Percentiles rank a stretch among this genome's conserved stretches.
phyloP scores from a whole-genome alignment of 208 protist genomes.

The Phytomonas sp. region DNA sequence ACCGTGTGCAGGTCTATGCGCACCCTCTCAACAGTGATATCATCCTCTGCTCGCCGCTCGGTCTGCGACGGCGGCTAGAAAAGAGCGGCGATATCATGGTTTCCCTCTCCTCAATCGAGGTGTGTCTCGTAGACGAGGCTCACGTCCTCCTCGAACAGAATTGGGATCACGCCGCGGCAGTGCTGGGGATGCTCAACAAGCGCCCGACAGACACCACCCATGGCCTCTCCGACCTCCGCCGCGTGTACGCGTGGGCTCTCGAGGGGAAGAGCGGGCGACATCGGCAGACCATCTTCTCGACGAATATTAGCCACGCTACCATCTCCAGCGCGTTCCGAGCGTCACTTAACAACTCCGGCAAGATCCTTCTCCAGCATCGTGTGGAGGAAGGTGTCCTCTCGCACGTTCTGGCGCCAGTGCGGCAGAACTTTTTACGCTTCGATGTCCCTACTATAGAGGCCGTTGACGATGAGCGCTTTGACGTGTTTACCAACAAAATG shows the following conservation, averaged over 20 bases:
- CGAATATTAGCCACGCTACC: conserved; percentile 65
- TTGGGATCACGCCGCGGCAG: conserved; percentile 88
- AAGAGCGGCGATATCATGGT: conserved; percentile 67
- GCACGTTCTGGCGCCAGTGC: conserved; percentile 57
- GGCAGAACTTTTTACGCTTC: conserved; percentile 91
- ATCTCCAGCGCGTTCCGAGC: conserved; percentile 85
- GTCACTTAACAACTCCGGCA: conserved; percentile 62
- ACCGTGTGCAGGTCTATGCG: conserved; percentile 77
- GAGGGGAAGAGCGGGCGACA: conserved; percentile 73
- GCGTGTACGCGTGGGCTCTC: conserved; percentile 81
- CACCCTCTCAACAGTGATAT: conserved; percentile 92
- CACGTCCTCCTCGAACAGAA: conserved; percentile 97
- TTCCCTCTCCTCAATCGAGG: conserved; percentile 91
- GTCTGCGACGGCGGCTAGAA: conserved; percentile 71
- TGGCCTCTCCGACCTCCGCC: conserved; percentile 78
- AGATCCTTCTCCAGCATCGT: conserved; percentile 47
- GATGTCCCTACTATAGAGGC: conserved; percentile 35
- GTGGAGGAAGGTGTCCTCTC: conserved; percentile 45
- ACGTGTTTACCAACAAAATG: conserved; percentile 87
- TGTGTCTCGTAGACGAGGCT: conserved; percentile 90
- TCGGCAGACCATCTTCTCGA: conserved; percentile 92
- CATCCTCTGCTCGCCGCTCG: conserved; percentile 94
- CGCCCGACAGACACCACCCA: conserved; percentile 76
- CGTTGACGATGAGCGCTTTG: conserved; percentile 84
- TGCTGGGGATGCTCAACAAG: conserved; percentile 73